Evolutionary conservation across 2,329 filamentous ascomycete genomes (phyloP).

Genomic region (Pyrenophora teres): DNA sequence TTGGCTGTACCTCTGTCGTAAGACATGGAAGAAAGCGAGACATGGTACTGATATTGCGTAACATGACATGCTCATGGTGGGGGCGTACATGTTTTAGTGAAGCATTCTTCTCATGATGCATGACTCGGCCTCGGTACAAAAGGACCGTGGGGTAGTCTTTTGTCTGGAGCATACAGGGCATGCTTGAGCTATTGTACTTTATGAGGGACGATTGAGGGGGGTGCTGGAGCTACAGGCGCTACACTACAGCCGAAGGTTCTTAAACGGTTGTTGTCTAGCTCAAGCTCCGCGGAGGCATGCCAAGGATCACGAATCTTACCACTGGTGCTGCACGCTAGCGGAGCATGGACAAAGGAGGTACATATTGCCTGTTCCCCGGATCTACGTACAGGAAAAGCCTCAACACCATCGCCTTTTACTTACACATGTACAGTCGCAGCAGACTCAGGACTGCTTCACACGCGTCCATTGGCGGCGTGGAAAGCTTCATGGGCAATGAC

Average conservation of each 20-base stretch:
- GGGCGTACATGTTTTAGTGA: no score
- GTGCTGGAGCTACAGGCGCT: no score
- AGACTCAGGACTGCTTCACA: not conserved
- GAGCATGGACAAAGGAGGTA: constrained; percentile 8
- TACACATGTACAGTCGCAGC: constrained; percentile 1
- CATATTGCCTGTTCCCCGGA: constrained; percentile 8
- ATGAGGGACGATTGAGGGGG: no score
- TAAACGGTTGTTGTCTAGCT: constrained; percentile 2
- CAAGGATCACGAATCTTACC: constrained; percentile 18
- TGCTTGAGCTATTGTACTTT: no score
- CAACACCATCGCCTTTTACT: constrained; percentile 7
- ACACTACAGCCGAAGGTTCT: no score
- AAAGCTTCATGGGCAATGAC: constrained; percentile 9
- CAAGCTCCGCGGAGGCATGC: constrained; percentile 8
- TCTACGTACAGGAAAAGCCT: constrained; percentile 11
- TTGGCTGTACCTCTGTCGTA: no score
- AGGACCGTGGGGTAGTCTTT: no score
- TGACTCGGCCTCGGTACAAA: not conserved
- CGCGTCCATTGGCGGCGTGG: not conserved
- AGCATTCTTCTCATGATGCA: not conserved
- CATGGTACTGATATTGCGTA: no score
- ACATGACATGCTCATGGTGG: no score
- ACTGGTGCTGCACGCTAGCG: constrained; percentile 12
- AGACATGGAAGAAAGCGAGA: no score
- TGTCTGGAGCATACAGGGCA: no score